Base-by-base conservation (phyloP, 371 early-diverging fungal genomes). In the Mortierella sp. region DNA sequence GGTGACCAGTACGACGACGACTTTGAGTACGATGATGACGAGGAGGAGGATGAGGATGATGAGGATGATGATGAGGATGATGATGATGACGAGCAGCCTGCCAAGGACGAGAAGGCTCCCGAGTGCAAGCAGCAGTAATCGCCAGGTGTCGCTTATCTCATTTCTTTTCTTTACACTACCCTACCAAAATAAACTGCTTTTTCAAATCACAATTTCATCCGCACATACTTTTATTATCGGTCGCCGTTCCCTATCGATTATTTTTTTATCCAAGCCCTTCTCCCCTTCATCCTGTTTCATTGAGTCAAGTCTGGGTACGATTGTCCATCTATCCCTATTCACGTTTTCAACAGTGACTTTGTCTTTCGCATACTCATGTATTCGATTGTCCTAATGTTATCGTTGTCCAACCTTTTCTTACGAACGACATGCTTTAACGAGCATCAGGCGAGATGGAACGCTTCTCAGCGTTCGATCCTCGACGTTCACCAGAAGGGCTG, bases 1-100 rank as follows among this genome's bases (percentile, higher is more conserved):
- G 91, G 89, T 19, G 93, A 92, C 70, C 94, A 94, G 68, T 95
- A 93, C 73, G 92, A 93, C 68, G 95, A 93, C 68, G 96, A 93
- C 24, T 80, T 83, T 19, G 79, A 72, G 28, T 91, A 89, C 65
- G 89, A 87, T 54, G 84, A 84, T 79, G 90, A 91, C 73, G 91
- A 92, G 75, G 92, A 91, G 71, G 93, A 93, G 28, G 92, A 92
- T 68, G 92, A 92, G 75, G 93, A 93, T 70, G 94, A 95, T 48
- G 93, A 94, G 24, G 92, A 91, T 31, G 94, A 95, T 2, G 94
- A 94, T 42, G 91, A 93, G 16, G 93, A 88, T n/a, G 91, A 92
- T 65, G 93, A 92, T 75, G 94, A 93, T 73, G 91, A 91, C 38
- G 89, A 92, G 73, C 71, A 75, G 47, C 88, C 90, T 74, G 79